Evolutionary conservation across 2,329 filamentous ascomycete genomes (phyloP).

Genomic region (Alternaria tenuissima): DNA sequence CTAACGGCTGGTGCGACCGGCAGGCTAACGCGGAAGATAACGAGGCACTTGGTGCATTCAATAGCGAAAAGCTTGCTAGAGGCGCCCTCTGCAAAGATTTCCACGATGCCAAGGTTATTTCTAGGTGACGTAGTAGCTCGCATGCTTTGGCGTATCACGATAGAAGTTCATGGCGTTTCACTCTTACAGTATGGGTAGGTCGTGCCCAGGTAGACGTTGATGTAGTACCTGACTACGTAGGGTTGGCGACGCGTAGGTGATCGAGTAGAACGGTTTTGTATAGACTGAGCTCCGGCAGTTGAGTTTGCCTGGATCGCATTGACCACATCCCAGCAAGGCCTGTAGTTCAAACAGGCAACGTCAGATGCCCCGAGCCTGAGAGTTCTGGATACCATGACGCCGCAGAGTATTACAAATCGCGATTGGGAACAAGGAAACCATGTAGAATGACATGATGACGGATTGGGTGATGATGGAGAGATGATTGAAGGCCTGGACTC

Average conservation of each 20-base stretch:
- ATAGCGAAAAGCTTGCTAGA: no score
- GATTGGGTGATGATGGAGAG: not conserved
- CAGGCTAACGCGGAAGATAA: no score
- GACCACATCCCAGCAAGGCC: conserved; percentile 4
- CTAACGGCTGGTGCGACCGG: no score
- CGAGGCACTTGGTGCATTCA: no score
- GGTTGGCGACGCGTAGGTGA: not conserved
- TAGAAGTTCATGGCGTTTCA: not conserved
- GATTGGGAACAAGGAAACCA: not conserved
- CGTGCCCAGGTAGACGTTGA: not conserved
- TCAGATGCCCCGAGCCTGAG: conserved; percentile 12
- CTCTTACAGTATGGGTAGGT: not conserved
- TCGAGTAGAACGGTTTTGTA: not conserved
- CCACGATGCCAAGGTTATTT: not conserved
- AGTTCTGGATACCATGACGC: not conserved
- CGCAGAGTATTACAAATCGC: conserved; percentile 9
- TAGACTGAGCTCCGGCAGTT: not conserved
- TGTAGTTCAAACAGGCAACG: conserved; percentile 18
- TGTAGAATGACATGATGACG: conserved; percentile 1
- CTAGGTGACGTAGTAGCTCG: not conserved
- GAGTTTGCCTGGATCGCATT: conserved; percentile 15
- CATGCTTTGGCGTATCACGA: not conserved
- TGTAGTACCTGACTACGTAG: not conserved
- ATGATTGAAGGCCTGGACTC: not conserved
- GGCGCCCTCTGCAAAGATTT: no score